A percentile compares a stretch with the other conserved stretches of the same genome.
These are phyloP conservation scores for Sporothrix globosa DNA, from an alignment of 2,329 filamentous ascomycete species.

Conservation along the genomic window DNA sequence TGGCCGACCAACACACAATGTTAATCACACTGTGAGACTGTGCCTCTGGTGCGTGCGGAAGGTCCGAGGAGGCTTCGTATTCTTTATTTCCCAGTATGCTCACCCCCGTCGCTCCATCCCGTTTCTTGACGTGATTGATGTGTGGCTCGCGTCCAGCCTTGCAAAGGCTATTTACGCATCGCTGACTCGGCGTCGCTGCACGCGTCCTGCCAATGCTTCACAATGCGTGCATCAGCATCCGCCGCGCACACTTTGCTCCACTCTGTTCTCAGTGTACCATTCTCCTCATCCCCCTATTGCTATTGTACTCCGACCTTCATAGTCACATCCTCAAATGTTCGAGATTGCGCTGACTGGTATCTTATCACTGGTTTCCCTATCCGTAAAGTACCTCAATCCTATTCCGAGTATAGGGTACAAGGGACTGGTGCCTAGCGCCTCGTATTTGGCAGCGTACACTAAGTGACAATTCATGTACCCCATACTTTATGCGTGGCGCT, in stretches of 20 bases:
- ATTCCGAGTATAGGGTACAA: not conserved
- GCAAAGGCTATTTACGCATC: constrained; percentile 3
- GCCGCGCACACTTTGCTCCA: not conserved
- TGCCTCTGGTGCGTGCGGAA: not conserved
- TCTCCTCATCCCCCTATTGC: not conserved
- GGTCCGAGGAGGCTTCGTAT: not conserved
- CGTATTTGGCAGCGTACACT: not conserved
- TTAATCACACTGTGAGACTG: too few relatives aligned
- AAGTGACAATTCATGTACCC: not conserved
- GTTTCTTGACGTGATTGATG: not conserved
- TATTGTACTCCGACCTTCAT: not conserved
- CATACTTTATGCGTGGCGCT: not conserved
- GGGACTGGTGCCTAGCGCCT: not conserved
- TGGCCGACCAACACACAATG: too few relatives aligned
- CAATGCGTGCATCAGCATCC: not conserved
- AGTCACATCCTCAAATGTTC: not conserved
- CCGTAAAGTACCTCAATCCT: not conserved
- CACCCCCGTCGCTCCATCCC: too few relatives aligned
- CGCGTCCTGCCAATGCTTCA: not conserved
- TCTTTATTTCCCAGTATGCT: too few relatives aligned
- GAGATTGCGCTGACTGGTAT: constrained; percentile 18
- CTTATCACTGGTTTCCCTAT: constrained; percentile 7
- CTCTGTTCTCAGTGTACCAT: not conserved
- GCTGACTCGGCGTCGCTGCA: not conserved
- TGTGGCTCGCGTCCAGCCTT: not conserved